Evolutionary conservation across 164 flowering plant species (phyloP).

Genomic region (Kalanchoe fedtschenkoi): DNA sequence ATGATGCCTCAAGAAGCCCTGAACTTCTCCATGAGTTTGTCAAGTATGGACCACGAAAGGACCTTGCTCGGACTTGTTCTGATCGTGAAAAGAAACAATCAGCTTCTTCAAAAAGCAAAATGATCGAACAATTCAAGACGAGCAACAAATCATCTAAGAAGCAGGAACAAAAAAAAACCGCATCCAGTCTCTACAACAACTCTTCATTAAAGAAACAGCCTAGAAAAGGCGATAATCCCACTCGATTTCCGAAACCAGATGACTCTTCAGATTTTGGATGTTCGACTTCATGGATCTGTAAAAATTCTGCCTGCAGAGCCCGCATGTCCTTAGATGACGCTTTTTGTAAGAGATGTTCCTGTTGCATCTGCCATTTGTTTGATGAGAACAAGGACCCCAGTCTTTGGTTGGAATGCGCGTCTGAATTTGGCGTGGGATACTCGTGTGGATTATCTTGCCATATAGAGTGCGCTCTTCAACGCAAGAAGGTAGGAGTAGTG

Average conservation of each 20-base stretch:
- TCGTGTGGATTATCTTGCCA: constrained; percentile 94
- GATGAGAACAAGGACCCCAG: constrained; percentile 99
- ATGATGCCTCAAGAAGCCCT: constrained; percentile 48
- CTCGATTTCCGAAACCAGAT: constrained; percentile 36
- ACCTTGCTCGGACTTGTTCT: constrained; percentile 32
- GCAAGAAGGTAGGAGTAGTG: constrained; percentile 78
- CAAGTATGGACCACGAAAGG: constrained; percentile 44
- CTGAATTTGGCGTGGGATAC: constrained; percentile 51
- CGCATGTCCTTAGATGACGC: constrained; percentile 59
- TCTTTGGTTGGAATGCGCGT: constrained; percentile 90
- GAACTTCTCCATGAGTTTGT: constrained; percentile 45
- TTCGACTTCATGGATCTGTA: constrained; percentile 68
- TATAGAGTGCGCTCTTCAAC: constrained; percentile 88
- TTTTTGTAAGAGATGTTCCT: constrained; percentile 96
- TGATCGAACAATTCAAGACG: constrained; percentile 38
- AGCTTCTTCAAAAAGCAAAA: constrained; percentile 35
- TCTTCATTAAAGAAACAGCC: constrained; percentile 45
- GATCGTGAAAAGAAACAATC: constrained; percentile 41
- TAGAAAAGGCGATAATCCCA: constrained; percentile 72
- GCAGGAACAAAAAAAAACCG: constrained; percentile 43
- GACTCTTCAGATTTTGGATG: constrained; percentile 33
- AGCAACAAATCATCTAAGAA: constrained; percentile 44
- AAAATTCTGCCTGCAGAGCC: constrained; percentile 92
- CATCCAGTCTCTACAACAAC: constrained; percentile 27
- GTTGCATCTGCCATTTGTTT: constrained; percentile 92